A percentile compares a stretch with the other conserved stretches of the same genome.
phyloP scores from a whole-genome alignment of 75 land plant genomes.

The Azolla pinnata region DNA sequence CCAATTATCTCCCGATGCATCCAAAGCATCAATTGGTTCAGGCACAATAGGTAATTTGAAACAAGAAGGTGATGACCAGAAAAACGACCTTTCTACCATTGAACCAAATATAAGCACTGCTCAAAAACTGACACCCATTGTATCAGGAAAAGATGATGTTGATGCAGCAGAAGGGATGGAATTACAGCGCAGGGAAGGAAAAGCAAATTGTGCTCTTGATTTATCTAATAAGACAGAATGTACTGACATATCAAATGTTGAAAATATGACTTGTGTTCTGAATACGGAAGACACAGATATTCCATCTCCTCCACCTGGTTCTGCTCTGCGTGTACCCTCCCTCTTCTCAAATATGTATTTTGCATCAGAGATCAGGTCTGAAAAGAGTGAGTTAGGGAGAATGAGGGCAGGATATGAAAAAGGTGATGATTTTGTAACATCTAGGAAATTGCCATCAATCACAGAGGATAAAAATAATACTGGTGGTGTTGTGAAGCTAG shows the following conservation, averaged over 20 bases:
- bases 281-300: conserved; percentile 48
- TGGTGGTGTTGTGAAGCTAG: conserved; percentile 3
- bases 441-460: background rate
- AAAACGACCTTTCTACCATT: too few species aligned
- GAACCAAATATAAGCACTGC: too few species aligned
- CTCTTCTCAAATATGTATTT: background rate
- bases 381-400: background rate
- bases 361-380: background rate
- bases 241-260: conserved; percentile 13
- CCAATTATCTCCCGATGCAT: too few species aligned
- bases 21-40: too few species aligned
- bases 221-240: too few species aligned
- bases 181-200: too few species aligned
- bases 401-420: conserved; percentile 1
- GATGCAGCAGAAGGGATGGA: too few species aligned
- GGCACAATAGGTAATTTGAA: too few species aligned
- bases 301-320: conserved; percentile 17
- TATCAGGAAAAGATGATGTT: too few species aligned
- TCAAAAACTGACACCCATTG: too few species aligned
- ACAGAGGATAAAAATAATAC: background rate
- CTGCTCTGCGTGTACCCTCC: background rate
- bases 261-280: conserved; percentile 33
- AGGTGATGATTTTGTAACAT: background rate
- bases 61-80: too few species aligned
- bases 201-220: too few species aligned